Conservation (phyloP, 1,284 basidiomycete genomes). For the Schizophyllum amplum region DNA sequence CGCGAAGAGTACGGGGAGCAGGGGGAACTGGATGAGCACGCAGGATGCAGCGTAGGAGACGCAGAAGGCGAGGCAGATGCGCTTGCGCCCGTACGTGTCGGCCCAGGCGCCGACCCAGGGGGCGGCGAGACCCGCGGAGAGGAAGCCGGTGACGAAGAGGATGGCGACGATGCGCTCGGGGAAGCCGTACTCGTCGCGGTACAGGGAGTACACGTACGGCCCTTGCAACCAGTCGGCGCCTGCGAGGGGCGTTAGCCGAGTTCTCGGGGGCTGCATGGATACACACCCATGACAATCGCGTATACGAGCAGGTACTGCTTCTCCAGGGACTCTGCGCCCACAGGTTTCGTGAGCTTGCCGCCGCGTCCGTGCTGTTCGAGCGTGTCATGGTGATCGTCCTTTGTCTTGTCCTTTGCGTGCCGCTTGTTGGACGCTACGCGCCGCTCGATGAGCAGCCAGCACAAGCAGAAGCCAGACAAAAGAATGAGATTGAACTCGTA, state of each 20-base stretch:
- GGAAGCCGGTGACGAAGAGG: constrained; percentile 66
- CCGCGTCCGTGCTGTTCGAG: background rate
- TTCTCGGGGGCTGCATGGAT: background rate
- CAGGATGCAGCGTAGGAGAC: constrained; percentile 54
- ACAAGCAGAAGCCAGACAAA: background rate
- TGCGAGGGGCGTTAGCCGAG: constrained; percentile 17
- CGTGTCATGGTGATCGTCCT: background rate
- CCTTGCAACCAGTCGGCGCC: constrained; percentile 77
- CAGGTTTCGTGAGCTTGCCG: background rate
- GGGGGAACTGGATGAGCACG: constrained; percentile 44
- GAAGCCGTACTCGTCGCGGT: constrained; percentile 59
- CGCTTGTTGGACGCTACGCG: background rate
- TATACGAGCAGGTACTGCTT: constrained; percentile 59
- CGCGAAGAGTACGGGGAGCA: constrained; percentile 47
- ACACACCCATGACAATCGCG: constrained; percentile 64
- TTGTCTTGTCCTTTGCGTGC: background rate
- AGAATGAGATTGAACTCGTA: background rate
- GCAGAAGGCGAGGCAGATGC: constrained; percentile 61
- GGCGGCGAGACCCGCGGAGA: constrained; percentile 59
- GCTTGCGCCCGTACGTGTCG: constrained; percentile 64
- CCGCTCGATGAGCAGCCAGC: background rate
- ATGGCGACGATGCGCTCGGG: constrained; percentile 57
- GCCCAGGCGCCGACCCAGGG: constrained; percentile 70
- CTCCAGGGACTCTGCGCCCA: constrained; percentile 24
- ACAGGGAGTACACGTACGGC: constrained; percentile 67